phyloP scores from a whole-genome alignment of 1,284 basidiomycete species.

The Flammula alnicola region DNA sequence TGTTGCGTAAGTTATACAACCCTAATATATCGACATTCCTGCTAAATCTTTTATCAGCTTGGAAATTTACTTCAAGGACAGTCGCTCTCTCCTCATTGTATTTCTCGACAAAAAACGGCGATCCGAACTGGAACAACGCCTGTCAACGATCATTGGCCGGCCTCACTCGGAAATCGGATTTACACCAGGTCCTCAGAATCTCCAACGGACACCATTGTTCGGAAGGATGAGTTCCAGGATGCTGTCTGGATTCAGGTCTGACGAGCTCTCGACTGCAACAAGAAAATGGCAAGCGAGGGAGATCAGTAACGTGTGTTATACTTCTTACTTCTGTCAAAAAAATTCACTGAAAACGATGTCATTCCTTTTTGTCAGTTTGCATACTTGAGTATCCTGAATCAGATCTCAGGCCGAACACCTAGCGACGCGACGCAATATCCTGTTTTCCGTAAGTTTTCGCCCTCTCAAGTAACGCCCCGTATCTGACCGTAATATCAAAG shows the following conservation, averaged over 20 bases:
- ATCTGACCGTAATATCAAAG: conserved; percentile 38
- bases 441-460: conserved; percentile 77
- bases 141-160: conserved; percentile 53
- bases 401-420: conserved; percentile 89
- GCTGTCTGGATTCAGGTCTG: conserved; percentile 47
- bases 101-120: conserved; percentile 75
- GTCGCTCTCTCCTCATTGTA: conserved; percentile 80
- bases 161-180: conserved; percentile 38
- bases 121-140: conserved; percentile 63
- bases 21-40: neutral
- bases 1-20: conserved; percentile 67
- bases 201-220: conserved; percentile 60
- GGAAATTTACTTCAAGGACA: conserved; percentile 92
- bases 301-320: conserved; percentile 78
- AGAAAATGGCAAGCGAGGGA: conserved; percentile 85
- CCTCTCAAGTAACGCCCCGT: conserved; percentile 11
- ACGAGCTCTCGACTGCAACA: conserved; percentile 73
- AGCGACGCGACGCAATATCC: conserved; percentile 96
- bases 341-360: no score
- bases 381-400: conserved; percentile 86
- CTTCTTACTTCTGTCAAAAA: conserved; percentile 1
- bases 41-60: conserved; percentile 48
- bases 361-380: conserved; percentile 64
- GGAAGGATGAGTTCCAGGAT: conserved; percentile 53
- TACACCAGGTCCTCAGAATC: conserved; percentile 43